Evolutionary conservation across 2,329 filamentous ascomycete species (phyloP).

Genomic region (Epichloe aotearoae): DNA sequence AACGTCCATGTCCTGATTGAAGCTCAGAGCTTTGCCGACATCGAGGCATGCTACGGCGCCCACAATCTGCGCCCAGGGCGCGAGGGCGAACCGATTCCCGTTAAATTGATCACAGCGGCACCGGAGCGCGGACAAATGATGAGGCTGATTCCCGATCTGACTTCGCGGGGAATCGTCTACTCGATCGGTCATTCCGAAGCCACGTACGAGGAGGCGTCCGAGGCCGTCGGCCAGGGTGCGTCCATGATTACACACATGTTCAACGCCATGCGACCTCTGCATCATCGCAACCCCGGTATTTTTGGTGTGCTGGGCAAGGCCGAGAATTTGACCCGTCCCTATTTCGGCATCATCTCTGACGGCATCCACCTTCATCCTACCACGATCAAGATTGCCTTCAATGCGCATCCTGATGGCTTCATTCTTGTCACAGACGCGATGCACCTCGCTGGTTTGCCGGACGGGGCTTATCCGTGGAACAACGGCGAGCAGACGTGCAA

Average conservation of each 20-base stretch:
- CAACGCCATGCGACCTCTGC: conserved; percentile 84
- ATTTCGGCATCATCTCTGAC: conserved; percentile 81
- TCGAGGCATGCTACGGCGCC: conserved; percentile 59
- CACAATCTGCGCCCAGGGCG: conserved; percentile 43
- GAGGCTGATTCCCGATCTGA: conserved; percentile 52
- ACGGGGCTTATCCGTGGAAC: conserved; percentile 76
- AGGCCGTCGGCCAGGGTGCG: conserved; percentile 59
- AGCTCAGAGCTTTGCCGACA: conserved; percentile 49
- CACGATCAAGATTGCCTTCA: conserved; percentile 78
- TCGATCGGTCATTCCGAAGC: conserved; percentile 81
- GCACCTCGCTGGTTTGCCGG: conserved; percentile 71
- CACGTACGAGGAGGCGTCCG: conserved; percentile 67
- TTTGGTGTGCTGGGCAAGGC: conserved; percentile 70
- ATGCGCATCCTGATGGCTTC: conserved; percentile 70
- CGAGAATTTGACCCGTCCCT: conserved; percentile 49
- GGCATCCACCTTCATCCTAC: conserved; percentile 84
- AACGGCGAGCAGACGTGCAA: conserved; percentile 49
- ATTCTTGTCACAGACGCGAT: conserved; percentile 89
- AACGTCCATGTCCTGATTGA: conserved; percentile 57
- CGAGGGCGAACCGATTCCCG: conserved; percentile 26
- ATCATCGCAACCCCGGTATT: conserved; percentile 82
- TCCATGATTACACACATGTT: conserved; percentile 89
- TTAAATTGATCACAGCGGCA: conserved; percentile 77
- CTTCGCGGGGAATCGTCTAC: conserved; percentile 54
- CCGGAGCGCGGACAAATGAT: conserved; percentile 66